These are phyloP conservation scores for Karstenula rhodostoma DNA, from an alignment of 2,329 filamentous ascomycete genomes.

Conservation along the genomic window DNA sequence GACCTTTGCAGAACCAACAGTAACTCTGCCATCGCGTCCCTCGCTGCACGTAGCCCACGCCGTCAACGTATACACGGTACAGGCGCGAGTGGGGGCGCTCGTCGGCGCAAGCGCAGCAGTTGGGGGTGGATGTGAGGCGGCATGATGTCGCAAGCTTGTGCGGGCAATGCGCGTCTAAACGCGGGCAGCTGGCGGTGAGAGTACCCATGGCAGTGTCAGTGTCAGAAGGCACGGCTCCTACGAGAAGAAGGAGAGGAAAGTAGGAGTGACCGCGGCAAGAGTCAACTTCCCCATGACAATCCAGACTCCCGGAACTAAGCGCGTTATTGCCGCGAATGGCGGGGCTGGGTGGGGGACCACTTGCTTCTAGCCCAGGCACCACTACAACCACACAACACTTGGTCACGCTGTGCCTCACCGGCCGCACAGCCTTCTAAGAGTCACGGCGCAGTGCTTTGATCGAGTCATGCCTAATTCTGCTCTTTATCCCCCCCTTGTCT, in stretches of 20 bases:
- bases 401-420: not conserved
- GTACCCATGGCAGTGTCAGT: conserved; percentile 45
- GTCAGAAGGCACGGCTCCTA: not conserved
- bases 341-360: not conserved
- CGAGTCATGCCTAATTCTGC: not conserved
- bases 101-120: conserved; percentile 54
- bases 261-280: not conserved
- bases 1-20: conserved; percentile 61
- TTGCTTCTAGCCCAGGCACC: not conserved
- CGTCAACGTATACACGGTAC: conserved; percentile 59
- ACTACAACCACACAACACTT: not conserved
- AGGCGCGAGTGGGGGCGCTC: conserved; percentile 51
- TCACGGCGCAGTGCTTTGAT: not conserved
- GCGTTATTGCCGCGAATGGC: conserved; percentile 6
- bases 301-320: conserved; percentile 1
- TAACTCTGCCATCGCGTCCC: conserved; percentile 60
- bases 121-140: conserved; percentile 49
- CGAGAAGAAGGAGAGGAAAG: not conserved
- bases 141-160: conserved; percentile 55
- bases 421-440: not conserved
- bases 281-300: not conserved
- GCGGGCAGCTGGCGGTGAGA: conserved; percentile 49
- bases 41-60: conserved; percentile 58
- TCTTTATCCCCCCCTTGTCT: not conserved
- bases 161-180: conserved; percentile 47